Conservation (phyloP, 768 basidiomycete genomes). For the Russula lepida region DNA sequence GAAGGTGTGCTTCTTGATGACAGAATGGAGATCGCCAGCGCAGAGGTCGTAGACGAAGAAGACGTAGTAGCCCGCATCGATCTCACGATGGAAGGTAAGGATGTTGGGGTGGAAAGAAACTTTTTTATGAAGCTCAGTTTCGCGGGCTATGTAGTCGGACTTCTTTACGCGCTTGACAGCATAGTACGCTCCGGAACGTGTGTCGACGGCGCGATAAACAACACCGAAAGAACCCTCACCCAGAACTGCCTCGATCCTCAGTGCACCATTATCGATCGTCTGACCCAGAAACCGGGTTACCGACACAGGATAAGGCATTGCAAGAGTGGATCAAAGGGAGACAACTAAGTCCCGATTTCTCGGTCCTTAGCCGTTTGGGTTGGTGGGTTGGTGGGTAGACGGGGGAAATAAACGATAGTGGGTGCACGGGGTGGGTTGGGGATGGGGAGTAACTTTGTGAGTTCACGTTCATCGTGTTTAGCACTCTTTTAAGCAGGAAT, state of each 20-base stretch:
- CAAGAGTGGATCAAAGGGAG: neutral
- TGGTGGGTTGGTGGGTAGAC: no score
- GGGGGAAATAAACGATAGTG: neutral
- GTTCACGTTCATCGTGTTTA: neutral
- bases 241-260: slow-evolving; percentile 77
- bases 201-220: slow-evolving; percentile 82
- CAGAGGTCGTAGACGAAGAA: slow-evolving; percentile 18
- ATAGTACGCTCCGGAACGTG: slow-evolving; percentile 32
- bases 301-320: slow-evolving; percentile 1
- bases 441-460: neutral
- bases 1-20: slow-evolving; percentile 1
- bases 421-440: neutral
- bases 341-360: slow-evolving; percentile 3
- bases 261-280: slow-evolving; percentile 63
- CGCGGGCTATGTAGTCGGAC: slow-evolving; percentile 34
- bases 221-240: slow-evolving; percentile 95
- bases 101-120: slow-evolving; percentile 70
- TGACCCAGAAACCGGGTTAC: neutral
- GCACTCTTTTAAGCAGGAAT: no score
- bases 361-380: neutral
- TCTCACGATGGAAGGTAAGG: slow-evolving; percentile 79
- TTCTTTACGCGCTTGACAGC: slow-evolving; percentile 87
- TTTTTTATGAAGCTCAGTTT: slow-evolving; percentile 70
- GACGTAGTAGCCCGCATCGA: slow-evolving; percentile 69
- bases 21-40: slow-evolving; percentile 9